A percentile compares a stretch with the other conserved stretches of the same genome.
These are phyloP conservation scores for Fusarium subglutinans DNA, from an alignment of 2,329 filamentous ascomycete species.

Conservation along the genomic window DNA sequence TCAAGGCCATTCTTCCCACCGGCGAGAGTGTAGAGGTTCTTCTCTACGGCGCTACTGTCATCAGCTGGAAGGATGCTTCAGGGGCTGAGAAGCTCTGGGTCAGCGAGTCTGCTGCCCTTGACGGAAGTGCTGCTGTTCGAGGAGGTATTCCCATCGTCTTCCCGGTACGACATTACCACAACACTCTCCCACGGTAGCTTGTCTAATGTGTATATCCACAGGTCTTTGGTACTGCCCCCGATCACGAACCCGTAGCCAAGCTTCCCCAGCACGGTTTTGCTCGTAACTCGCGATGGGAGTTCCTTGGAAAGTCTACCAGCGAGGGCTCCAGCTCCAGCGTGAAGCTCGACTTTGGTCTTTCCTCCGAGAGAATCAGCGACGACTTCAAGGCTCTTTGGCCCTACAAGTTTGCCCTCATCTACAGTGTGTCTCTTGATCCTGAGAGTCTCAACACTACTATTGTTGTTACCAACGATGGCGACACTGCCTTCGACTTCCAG, in stretches of 20 bases:
- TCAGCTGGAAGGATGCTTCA: slow-evolving; percentile 87
- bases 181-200: neutral
- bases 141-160: slow-evolving; percentile 95
- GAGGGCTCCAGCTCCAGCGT: slow-evolving; percentile 71
- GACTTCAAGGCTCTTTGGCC: slow-evolving; percentile 80
- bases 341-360: slow-evolving; percentile 96
- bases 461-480: slow-evolving; percentile 88
- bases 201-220: slow-evolving; percentile 45
- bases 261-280: slow-evolving; percentile 97
- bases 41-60: slow-evolving; percentile 91
- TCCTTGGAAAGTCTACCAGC: slow-evolving; percentile 80
- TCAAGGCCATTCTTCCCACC: slow-evolving; percentile 83
- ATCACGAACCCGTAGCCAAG: slow-evolving; percentile 77
- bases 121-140: slow-evolving; percentile 88
- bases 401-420: slow-evolving; percentile 87
- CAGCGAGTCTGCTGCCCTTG: slow-evolving; percentile 80
- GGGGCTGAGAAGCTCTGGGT: slow-evolving; percentile 88
- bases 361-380: slow-evolving; percentile 74
- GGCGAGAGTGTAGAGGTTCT: slow-evolving; percentile 88
- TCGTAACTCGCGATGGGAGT: slow-evolving; percentile 90
- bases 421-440: slow-evolving; percentile 86
- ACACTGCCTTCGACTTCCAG: slow-evolving; percentile 87
- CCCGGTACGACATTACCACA: slow-evolving; percentile 65
- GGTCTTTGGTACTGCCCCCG: slow-evolving; percentile 86
- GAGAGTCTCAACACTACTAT: slow-evolving; percentile 82